phyloP scores from a whole-genome alignment of 345 rosid genomes.

The Acer yangbiense region DNA sequence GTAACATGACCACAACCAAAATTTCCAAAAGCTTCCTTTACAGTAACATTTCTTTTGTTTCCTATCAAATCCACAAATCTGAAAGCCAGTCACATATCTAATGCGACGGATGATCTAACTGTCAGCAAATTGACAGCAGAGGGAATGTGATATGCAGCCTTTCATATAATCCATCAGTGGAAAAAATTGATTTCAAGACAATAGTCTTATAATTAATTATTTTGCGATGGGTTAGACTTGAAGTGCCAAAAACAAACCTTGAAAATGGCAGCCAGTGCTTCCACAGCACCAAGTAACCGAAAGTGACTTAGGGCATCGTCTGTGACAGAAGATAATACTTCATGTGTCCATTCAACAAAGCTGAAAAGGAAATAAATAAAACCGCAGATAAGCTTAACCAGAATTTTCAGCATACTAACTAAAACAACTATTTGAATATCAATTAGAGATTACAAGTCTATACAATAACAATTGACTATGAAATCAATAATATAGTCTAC shows the following conservation, averaged over 20 bases:
- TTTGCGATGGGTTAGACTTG: not conserved
- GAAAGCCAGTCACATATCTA: not conserved
- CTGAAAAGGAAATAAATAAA: slow-evolving; percentile 44
- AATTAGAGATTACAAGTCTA: not conserved
- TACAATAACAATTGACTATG: not conserved
- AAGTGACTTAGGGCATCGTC: slow-evolving; percentile 70
- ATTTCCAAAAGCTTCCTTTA: not conserved
- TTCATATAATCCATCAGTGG: not conserved
- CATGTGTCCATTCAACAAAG: slow-evolving; percentile 84
- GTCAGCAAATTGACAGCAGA: slow-evolving; percentile 3
- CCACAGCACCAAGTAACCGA: slow-evolving; percentile 80
- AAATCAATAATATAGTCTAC: not conserved
- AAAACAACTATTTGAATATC: not conserved
- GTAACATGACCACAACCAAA: not conserved
- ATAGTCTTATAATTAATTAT: not conserved
- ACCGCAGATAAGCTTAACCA: not conserved
- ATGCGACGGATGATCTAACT: not conserved
- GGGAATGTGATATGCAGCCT: slow-evolving; percentile 1
- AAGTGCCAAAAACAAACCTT: slow-evolving; percentile 56
- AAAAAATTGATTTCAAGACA: not conserved
- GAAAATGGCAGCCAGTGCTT: slow-evolving; percentile 86
- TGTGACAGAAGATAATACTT: slow-evolving; percentile 58
- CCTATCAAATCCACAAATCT: not conserved
- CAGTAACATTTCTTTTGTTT: not conserved
- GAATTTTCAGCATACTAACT: slow-evolving; percentile 3